Percentiles rank a stretch among this genome's conserved stretches.
Conservation (phyloP, 2,329 filamentous ascomycete species). For the Hymenoscyphus linearis region DNA sequence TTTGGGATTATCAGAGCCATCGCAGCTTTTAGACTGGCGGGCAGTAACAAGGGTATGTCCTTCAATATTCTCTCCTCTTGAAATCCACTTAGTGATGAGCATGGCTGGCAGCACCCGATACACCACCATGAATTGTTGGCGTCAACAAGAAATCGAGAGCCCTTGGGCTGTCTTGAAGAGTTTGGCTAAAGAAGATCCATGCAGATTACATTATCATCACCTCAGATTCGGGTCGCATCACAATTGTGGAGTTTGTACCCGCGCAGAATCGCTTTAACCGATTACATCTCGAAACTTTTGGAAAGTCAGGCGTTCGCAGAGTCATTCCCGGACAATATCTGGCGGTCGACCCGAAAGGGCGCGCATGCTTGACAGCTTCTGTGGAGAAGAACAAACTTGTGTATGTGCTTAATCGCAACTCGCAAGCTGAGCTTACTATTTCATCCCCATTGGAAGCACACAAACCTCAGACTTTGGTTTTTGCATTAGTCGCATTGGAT, state of each 20-base stretch:
- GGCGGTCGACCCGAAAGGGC: constrained; percentile 89
- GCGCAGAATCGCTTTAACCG: constrained; percentile 82
- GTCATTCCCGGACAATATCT: constrained; percentile 96
- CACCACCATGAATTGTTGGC: constrained; percentile 28
- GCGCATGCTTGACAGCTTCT: constrained; percentile 89
- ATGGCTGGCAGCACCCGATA: constrained; percentile 45
- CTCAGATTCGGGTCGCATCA: constrained; percentile 91
- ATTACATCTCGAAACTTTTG: constrained; percentile 94
- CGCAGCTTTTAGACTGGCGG: constrained; percentile 84
- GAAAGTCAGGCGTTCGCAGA: constrained; percentile 89
- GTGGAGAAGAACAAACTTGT: constrained; percentile 99
- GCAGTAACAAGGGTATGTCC: constrained; percentile 89
- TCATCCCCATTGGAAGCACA: constrained; percentile 96
- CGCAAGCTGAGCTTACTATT: constrained; percentile 91
- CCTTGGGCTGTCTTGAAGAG: constrained; percentile 13
- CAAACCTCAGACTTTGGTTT: constrained; percentile 84
- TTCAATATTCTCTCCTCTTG: constrained; percentile 35
- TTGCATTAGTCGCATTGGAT: constrained; percentile 82
- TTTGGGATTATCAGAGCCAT: constrained; percentile 93
- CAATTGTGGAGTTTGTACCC: constrained; percentile 86
- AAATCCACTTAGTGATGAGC: constrained; percentile 69
- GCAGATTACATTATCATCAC: constrained; percentile 93
- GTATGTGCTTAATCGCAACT: constrained; percentile 93
- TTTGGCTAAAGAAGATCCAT: constrained; percentile 23
- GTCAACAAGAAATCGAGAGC: constrained; percentile 13